Conservation (phyloP, 192 early-diverging fungal genomes). For the Coemansia sp. region DNA sequence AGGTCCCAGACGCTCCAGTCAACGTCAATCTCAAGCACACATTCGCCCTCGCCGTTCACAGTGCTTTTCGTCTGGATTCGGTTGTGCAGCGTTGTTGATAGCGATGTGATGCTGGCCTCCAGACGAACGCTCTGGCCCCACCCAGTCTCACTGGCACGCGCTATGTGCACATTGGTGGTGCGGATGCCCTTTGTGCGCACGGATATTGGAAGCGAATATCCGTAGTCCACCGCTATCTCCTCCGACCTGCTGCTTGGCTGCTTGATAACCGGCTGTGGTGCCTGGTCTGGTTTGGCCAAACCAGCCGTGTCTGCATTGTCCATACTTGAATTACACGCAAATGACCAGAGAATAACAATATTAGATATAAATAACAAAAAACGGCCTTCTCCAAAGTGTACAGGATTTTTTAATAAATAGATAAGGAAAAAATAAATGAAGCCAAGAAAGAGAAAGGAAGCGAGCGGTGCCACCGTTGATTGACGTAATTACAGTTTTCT, state of each 20-base stretch:
- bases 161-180: constrained; percentile 41
- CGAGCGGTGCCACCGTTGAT: no score
- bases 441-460: no score
- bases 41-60: constrained; percentile 21
- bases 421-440: not conserved
- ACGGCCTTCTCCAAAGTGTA: not conserved
- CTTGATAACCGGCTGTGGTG: constrained; percentile 14
- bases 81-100: constrained; percentile 40
- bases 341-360: not conserved
- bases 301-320: not conserved
- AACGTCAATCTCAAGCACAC: constrained; percentile 23
- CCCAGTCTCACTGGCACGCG: constrained; percentile 18
- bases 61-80: constrained; percentile 28
- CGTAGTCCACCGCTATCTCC: constrained; percentile 28
- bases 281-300: not conserved
- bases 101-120: constrained; percentile 22
- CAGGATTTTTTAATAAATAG: not conserved
- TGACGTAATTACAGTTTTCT: no score
- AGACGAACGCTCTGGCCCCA: constrained; percentile 28
- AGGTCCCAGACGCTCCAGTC: constrained; percentile 53
- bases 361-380: not conserved
- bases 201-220: constrained; percentile 23
- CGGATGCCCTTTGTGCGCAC: constrained; percentile 32
- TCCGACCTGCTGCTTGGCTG: constrained; percentile 30
- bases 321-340: not conserved